These are phyloP conservation scores for Metschnikowia continentalis DNA, from an alignment of 805 yeast genomes.

Conservation along the genomic window DNA sequence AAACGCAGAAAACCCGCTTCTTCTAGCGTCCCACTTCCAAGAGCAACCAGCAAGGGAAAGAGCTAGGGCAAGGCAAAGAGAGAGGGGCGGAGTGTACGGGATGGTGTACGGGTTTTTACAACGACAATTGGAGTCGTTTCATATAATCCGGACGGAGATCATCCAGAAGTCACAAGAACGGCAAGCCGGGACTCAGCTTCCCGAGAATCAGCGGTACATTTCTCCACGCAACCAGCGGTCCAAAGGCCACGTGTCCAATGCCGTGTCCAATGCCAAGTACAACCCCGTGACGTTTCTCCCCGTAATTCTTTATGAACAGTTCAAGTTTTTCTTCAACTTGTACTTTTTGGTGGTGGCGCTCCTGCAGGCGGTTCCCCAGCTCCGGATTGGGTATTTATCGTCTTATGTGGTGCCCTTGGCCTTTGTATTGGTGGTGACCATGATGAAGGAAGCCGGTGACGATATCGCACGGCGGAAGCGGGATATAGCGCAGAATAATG, in stretches of 20 bases:
- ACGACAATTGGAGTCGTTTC: slow-evolving; percentile 3
- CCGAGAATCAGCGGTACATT: slow-evolving; percentile 32
- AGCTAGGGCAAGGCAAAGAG: not conserved
- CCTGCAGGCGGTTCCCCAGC: slow-evolving; percentile 84
- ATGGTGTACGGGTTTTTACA: slow-evolving; percentile 1
- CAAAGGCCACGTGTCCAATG: slow-evolving; percentile 54
- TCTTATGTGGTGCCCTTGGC: slow-evolving; percentile 93
- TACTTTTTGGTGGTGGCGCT: slow-evolving; percentile 91
- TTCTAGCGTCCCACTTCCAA: not conserved
- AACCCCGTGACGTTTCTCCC: slow-evolving; percentile 86
- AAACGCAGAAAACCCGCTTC: not conserved
- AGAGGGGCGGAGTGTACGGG: not conserved
- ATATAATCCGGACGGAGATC: slow-evolving; percentile 6
- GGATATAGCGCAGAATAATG: slow-evolving; percentile 84
- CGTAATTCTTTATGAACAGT: slow-evolving; percentile 85
- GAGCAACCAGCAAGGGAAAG: too few relatives aligned
- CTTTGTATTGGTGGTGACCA: slow-evolving; percentile 86
- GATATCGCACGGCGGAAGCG: slow-evolving; percentile 87
- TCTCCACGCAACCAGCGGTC: slow-evolving; percentile 32
- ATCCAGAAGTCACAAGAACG: slow-evolving; percentile 2
- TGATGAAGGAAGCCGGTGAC: slow-evolving; percentile 94
- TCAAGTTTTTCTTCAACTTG: slow-evolving; percentile 91
- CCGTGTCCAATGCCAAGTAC: slow-evolving; percentile 91
- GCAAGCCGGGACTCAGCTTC: not conserved
- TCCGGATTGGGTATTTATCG: slow-evolving; percentile 89